A percentile compares a stretch with the other conserved stretches of the same genome.
These are phyloP conservation scores for Pseudonitzschia multiseries DNA, from an alignment of 108 stramenopile species.

Conservation along the genomic window DNA sequence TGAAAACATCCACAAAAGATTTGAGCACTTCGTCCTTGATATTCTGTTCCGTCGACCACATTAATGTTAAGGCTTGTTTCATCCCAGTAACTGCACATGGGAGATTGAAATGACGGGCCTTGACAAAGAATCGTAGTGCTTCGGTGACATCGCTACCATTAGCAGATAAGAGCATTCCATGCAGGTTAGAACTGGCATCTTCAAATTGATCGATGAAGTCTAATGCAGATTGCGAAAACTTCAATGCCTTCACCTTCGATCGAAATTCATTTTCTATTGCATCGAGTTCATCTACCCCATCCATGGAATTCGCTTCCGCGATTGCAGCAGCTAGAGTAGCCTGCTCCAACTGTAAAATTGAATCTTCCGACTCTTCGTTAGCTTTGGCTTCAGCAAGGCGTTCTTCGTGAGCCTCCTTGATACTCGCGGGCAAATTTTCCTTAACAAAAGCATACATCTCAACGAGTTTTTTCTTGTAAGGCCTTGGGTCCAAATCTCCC, in stretches of 20 bases:
- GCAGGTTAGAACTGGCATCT: constrained; percentile 65
- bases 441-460: constrained; percentile 68
- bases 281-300: constrained; percentile 36
- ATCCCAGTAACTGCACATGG: constrained; percentile 91
- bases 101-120: constrained; percentile 89
- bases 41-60: constrained; percentile 87
- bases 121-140: constrained; percentile 87
- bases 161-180: constrained; percentile 78
- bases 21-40: constrained; percentile 88
- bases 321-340: constrained; percentile 73
- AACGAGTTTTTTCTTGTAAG: constrained; percentile 70
- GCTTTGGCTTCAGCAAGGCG: constrained; percentile 46
- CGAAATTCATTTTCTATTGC: constrained; percentile 53
- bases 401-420: constrained; percentile 63
- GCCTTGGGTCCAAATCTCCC: constrained; percentile 84
- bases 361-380: constrained; percentile 30
- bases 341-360: constrained; percentile 55
- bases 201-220: constrained; percentile 83
- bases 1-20: constrained; percentile 92
- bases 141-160: constrained; percentile 89
- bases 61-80: constrained; percentile 87
- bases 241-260: constrained; percentile 66
- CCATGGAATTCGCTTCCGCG: constrained; percentile 43
- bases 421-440: constrained; percentile 61
- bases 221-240: constrained; percentile 78